phyloP scores from a whole-genome alignment of 768 basidiomycete genomes.

The Phaeotremella fagi region DNA sequence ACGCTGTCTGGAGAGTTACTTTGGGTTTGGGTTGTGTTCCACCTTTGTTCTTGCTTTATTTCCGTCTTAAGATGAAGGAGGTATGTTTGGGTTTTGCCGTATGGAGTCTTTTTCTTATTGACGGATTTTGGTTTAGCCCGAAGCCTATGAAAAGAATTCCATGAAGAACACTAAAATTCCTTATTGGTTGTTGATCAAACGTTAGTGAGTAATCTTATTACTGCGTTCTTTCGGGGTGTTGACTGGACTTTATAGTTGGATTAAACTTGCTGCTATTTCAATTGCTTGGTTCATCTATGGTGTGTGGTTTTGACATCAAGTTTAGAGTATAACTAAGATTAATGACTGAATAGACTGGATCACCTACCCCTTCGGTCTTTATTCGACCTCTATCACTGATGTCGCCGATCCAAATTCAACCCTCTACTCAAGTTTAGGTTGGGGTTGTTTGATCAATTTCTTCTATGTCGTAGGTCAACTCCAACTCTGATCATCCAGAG shows the following conservation, averaged over 20 bases:
- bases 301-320: conserved; percentile 46
- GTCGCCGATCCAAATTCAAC: conserved; percentile 59
- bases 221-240: background rate
- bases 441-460: conserved; percentile 72
- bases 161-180: conserved; percentile 74
- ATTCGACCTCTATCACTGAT: conserved; percentile 63
- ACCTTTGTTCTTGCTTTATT: conserved; percentile 72
- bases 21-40: conserved; percentile 79
- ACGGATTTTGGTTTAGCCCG: conserved; percentile 53
- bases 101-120: background rate
- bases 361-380: conserved; percentile 61
- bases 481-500: background rate
- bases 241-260: conserved; percentile 51
- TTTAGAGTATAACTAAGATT: background rate
- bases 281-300: conserved; percentile 60
- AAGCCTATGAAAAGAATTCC: conserved; percentile 65
- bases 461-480: conserved; percentile 55
- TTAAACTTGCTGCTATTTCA: conserved; percentile 66
- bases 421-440: conserved; percentile 67
- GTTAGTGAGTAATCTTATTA: conserved; percentile 53
- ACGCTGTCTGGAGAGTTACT: conserved; percentile 80
- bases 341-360: conserved; percentile 40
- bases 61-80: conserved; percentile 76
- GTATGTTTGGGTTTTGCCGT: conserved; percentile 1
- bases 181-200: conserved; percentile 63